Base-by-base conservation (phyloP, 2,329 filamentous ascomycete species). In the Emergomyces pasteurianus region DNA sequence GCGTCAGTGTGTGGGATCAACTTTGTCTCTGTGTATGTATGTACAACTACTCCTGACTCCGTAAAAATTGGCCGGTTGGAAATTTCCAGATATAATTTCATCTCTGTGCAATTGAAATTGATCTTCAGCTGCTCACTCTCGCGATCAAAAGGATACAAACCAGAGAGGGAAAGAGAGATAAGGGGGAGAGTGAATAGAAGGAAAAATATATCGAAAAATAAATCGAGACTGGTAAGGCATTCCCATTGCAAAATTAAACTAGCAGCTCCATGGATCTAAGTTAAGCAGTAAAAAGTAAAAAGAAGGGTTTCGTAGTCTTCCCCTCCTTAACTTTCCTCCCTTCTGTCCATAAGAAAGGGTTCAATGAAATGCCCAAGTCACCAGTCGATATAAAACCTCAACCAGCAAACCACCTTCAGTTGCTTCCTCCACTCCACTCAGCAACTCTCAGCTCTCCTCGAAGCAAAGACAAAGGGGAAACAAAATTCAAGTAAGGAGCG, bases 401-500 rank as follows among this genome's bases (percentile, higher is more conserved):
- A 38, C 16, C 4, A 31, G 7, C 16, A 9, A n/a, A 52, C 26
- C 26, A 50, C n/a, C 28, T 0, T 53, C 49, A 36, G 36, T 53
- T 36, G 21, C 1, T 53, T 53, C 50, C 50, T n/a, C 50, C 50
- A n/a, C 57, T 43, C 46, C 9, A 23, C 28, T 46, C 36, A 47
- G 21, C 54, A 55, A 46, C 47, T 52, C 54, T 42, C 26, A 38
- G 26, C 28, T 47, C 21, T 47, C 4, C 21, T 16, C 23, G 23
- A 49, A 49, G 16, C 21, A 49, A 62, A 59, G n/a, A 50, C 47
- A 59, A 42, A 3, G 18, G 16, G 52, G 54, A 23, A 12, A 36
- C 57, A 61, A 31, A 52, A 40, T 36, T 10, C 16, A 42, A 58
- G 23, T 49, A 63, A 63, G 42, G 61, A 63, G 61, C 52, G 61